Evolutionary conservation across 2,329 filamentous ascomycete species (phyloP), one percentile per base, ranked within the genome.

Genomic region (Aspergillus cejpii): DNA sequence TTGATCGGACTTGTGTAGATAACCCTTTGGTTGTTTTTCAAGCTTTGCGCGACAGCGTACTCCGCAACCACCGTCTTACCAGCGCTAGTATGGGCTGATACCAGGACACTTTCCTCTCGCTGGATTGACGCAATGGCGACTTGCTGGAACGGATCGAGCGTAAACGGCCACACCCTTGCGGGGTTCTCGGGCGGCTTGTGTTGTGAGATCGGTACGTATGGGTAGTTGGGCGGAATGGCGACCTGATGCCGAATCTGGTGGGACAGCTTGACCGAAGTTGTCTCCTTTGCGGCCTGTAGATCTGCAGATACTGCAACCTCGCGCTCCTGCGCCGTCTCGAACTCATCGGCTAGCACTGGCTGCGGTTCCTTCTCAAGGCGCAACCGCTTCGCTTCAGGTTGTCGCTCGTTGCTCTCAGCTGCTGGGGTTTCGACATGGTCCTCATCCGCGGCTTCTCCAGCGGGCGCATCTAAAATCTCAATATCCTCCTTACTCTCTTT

Each of bases 1-100:
- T 98, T 98, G 76, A 98, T 98, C 1, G 92, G 92, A 77, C 90
- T 96, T 6, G 92, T 98, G 71, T 98, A 98, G 66, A 98, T 98
- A 59, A 98, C 91, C 64, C 92, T 81, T 73, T 98, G 92, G 70
- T 97, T 97, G 66, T 89, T 87, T 76, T 92, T 94, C 66, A 98
- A 75, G 67, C 92, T 94, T 61, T 98, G 92, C 12, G 94, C 92
- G 64, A 98, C 94, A 15, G 92, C 94, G 64, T 98, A 98, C 68
- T 98, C 92, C 51, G 92, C 92, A 36, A 97, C 90, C 6, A 98
- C 94, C 0, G 92, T 98, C 72, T 98, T 98, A 70, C 92, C 92
- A 28, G 92, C 92, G 76, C 86, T 92, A 6, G 92, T 98, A 70
- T 98, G 92, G 42, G 92, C 92, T 12, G 94, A 97, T 2, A 98